Evolutionary conservation across 345 rosid species (phyloP).

Genomic region (Garcia nutans): DNA sequence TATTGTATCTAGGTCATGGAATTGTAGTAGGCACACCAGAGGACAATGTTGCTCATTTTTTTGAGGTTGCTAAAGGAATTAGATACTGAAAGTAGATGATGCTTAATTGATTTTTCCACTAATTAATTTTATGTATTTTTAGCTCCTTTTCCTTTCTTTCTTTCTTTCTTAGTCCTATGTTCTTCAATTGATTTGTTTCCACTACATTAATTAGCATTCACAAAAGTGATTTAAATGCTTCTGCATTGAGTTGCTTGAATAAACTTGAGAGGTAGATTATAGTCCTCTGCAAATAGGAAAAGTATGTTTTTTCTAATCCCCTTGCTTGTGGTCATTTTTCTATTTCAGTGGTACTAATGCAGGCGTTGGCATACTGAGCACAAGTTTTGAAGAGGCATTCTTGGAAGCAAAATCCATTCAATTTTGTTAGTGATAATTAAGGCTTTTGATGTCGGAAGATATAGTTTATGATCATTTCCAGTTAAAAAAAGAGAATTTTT

Average conservation of each 20-base stretch:
- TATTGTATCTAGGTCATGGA: conserved; percentile 92
- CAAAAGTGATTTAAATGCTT: not conserved
- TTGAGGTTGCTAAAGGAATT: conserved; percentile 75
- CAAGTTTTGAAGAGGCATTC: not conserved
- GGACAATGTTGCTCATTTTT: conserved; percentile 93
- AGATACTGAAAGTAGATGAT: conserved; percentile 45
- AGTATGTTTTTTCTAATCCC: not conserved
- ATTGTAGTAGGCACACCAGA: conserved; percentile 93
- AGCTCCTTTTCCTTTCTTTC: not conserved
- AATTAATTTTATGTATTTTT: conserved; percentile 17
- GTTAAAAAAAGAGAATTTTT: no score
- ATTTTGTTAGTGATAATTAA: no score
- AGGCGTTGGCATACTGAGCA: not conserved
- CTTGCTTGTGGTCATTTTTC: no score
- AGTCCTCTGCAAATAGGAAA: not conserved
- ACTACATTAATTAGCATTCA: not conserved
- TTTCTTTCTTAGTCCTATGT: not conserved
- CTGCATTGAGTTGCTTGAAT: not conserved
- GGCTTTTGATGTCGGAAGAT: no score
- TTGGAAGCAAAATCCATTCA: not conserved
- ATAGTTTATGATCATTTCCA: no score
- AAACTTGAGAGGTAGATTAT: not conserved
- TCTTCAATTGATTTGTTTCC: conserved; percentile 5
- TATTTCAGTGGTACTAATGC: not conserved
- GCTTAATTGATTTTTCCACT: conserved; percentile 2